These are phyloP conservation scores for Plasmodium blacklocki DNA, from an alignment of 169 alveolate genomes.

Conservation along the genomic window DNA sequence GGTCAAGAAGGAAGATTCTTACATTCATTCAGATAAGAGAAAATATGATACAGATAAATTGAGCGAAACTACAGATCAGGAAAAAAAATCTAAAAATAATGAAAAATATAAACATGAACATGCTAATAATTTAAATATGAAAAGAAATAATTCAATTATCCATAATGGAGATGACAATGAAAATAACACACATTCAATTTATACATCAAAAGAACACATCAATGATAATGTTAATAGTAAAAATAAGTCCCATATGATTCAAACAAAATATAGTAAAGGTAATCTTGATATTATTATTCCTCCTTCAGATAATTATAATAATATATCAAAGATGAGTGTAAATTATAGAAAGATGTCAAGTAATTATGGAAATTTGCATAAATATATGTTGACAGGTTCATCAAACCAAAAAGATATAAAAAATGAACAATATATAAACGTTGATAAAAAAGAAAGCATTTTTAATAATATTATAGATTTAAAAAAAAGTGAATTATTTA, in stretches of 20 bases:
- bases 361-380: slow-evolving; percentile 1
- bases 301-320: neutral
- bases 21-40: slow-evolving; percentile 17
- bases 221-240: too few relatives aligned
- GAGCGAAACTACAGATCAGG: neutral
- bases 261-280: too few relatives aligned
- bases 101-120: neutral
- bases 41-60: slow-evolving; percentile 2
- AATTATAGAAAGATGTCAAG: neutral
- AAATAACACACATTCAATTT: too few relatives aligned
- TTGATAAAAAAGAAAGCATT: neutral
- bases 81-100: neutral
- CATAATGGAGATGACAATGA: too few relatives aligned
- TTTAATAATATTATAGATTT: neutral
- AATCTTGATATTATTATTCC: too few relatives aligned
- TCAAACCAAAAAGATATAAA: neutral
- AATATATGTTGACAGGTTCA: neutral
- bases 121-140: too few relatives aligned
- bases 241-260: too few relatives aligned
- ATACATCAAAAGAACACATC: too few relatives aligned
- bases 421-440: neutral
- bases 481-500: slow-evolving; percentile 10
- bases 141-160: too few relatives aligned
- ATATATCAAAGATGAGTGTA: neutral
- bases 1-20: slow-evolving; percentile 1